phyloP scores from a whole-genome alignment of 768 basidiomycete species.

The Naganishia randhawae region DNA sequence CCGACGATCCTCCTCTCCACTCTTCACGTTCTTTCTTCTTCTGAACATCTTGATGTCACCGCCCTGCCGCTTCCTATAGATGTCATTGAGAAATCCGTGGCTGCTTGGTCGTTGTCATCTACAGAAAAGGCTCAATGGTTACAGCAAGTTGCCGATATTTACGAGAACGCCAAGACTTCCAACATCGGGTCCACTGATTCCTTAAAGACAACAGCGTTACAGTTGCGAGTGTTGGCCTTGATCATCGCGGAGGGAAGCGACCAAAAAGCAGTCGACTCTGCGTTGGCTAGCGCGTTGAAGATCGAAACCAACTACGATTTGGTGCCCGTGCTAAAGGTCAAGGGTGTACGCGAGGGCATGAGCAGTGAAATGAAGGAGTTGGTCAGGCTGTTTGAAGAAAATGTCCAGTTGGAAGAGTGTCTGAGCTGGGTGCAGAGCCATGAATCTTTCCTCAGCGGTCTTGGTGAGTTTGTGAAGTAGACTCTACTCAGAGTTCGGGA shows the following conservation, averaged over 20 bases:
- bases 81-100: constrained; percentile 32
- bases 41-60: constrained; percentile 35
- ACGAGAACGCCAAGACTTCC: constrained; percentile 33
- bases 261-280: constrained; percentile 33
- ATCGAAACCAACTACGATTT: constrained; percentile 38
- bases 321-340: constrained; percentile 35
- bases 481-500: background rate
- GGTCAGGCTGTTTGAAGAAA: constrained; percentile 39
- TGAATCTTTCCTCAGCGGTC: constrained; percentile 35
- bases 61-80: constrained; percentile 38
- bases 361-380: constrained; percentile 36
- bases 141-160: constrained; percentile 37
- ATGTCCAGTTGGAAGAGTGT: constrained; percentile 40
- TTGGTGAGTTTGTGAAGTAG: constrained; percentile 34
- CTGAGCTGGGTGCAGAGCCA: constrained; percentile 39
- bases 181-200: background rate
- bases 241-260: constrained; percentile 22
- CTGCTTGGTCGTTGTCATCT: constrained; percentile 41
- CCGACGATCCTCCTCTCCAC: constrained; percentile 41
- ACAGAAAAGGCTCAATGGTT: constrained; percentile 43
- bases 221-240: constrained; percentile 38
- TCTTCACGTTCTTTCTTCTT: constrained; percentile 40
- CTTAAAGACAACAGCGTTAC: constrained; percentile 34
- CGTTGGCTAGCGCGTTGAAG: constrained; percentile 37
- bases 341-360: constrained; percentile 36